Evolutionary conservation across 2,329 filamentous ascomycete species (phyloP).

Genomic region (Thelonectria rubi): DNA sequence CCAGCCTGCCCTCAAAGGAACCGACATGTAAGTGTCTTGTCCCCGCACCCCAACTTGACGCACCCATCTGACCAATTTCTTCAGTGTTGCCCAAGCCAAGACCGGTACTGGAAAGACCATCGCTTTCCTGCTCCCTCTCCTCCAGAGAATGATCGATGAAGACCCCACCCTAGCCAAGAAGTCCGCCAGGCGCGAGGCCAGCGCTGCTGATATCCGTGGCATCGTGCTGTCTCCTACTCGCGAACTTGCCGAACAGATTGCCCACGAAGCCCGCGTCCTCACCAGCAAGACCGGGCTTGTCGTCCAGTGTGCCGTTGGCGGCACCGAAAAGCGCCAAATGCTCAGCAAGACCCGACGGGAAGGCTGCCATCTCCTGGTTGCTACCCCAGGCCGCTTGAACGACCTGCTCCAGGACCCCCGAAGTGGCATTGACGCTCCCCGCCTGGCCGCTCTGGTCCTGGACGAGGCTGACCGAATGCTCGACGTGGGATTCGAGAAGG

Average conservation of each 20-base stretch:
- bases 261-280: slow-evolving; percentile 78
- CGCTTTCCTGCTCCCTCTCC: slow-evolving; percentile 86
- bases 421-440: slow-evolving; percentile 74
- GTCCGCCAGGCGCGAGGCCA: slow-evolving; percentile 47
- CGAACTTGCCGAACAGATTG: slow-evolving; percentile 83
- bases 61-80: slow-evolving; percentile 31
- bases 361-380: slow-evolving; percentile 90
- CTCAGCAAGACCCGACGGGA: slow-evolving; percentile 73
- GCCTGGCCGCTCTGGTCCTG: slow-evolving; percentile 90
- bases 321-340: slow-evolving; percentile 78
- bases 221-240: slow-evolving; percentile 82
- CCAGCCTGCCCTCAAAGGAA: slow-evolving; percentile 78
- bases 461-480: slow-evolving; percentile 99
- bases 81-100: slow-evolving; percentile 88
- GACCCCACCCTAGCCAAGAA: slow-evolving; percentile 68
- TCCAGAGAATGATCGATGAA: slow-evolving; percentile 78
- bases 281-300: slow-evolving; percentile 70
- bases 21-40: slow-evolving; percentile 75
- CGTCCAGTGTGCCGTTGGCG: slow-evolving; percentile 85
- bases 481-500: slow-evolving; percentile 84
- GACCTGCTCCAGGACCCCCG: slow-evolving; percentile 78
- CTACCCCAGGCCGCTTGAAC: slow-evolving; percentile 86
- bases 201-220: slow-evolving; percentile 70
- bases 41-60: neutral
- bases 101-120: slow-evolving; percentile 98